Evolutionary conservation across 345 rosid genomes (phyloP).

Genomic region (Lepidium aucheri): DNA sequence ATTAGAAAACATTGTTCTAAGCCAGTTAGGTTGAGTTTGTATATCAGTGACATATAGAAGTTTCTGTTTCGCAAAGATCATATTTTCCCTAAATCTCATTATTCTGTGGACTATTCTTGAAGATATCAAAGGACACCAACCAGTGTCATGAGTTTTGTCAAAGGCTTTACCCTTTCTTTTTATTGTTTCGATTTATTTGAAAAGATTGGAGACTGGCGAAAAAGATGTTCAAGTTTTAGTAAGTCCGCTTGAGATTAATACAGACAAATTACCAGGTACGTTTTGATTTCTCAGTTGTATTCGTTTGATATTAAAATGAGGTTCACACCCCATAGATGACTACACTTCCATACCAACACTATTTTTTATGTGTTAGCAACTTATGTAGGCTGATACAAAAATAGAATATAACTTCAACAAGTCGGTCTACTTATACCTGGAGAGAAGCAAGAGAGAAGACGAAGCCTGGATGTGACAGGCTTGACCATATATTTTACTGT

Average conservation of each 20-base stretch:
- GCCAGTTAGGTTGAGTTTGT: conserved; percentile 11
- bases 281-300: neutral
- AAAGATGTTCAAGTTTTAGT: neutral
- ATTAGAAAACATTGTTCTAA: conserved; percentile 12
- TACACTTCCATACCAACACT: neutral
- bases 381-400: conserved; percentile 4
- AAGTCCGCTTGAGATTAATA: neutral
- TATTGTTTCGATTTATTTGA: neutral
- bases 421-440: neutral
- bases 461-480: conserved; percentile 32
- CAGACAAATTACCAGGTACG: conserved; percentile 12
- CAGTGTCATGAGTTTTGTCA: neutral
- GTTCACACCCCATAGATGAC: neutral
- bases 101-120: neutral
- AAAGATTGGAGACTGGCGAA: neutral
- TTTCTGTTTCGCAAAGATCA: neutral
- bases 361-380: conserved; percentile 9
- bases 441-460: conserved; percentile 29
- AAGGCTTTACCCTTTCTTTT: neutral
- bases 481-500: conserved; percentile 15
- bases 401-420: conserved; percentile 1
- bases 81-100: neutral
- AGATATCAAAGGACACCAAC: conserved; percentile 6
- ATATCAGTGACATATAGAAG: conserved; percentile 1
- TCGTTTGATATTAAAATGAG: neutral